These are phyloP conservation scores for Claviceps sorghi DNA, from an alignment of 2,329 filamentous ascomycete species.

Conservation along the genomic window DNA sequence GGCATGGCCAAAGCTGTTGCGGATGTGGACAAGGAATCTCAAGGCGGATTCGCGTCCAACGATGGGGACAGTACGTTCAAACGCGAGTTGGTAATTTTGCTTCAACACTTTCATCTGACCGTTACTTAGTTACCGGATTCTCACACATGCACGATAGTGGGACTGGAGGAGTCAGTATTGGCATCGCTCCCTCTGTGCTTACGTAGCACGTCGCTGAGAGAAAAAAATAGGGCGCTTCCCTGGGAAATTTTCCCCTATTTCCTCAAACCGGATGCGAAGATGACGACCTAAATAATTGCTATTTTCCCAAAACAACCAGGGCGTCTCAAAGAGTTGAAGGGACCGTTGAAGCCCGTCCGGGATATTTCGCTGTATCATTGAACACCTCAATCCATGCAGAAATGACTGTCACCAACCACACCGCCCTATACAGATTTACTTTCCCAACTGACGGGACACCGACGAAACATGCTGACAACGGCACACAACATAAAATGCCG, in stretches of 20 bases:
- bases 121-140: conserved; percentile 14
- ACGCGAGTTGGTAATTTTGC: background rate
- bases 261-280: conserved; percentile 30
- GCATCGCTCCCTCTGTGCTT: background rate
- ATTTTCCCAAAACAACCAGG: conserved; percentile 33
- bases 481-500: conserved; percentile 1
- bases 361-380: conserved; percentile 45
- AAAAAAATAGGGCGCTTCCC: conserved; percentile 21
- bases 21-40: conserved; percentile 13
- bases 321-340: conserved; percentile 33
- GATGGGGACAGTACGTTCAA: conserved; percentile 10
- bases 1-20: conserved; percentile 17
- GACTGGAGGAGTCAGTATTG: conserved; percentile 17
- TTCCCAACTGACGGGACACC: conserved; percentile 26
- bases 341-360: conserved; percentile 40
- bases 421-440: conserved; percentile 46
- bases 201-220: background rate
- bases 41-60: conserved; percentile 15
- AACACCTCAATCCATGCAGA: conserved; percentile 43
- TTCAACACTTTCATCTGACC: background rate
- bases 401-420: conserved; percentile 46
- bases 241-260: conserved; percentile 39
- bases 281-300: conserved; percentile 32
- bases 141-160: conserved; percentile 18
- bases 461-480: conserved; percentile 6